Evolutionary conservation across 768 basidiomycete species (phyloP).

Genomic region (Tephrocybe sp.): DNA sequence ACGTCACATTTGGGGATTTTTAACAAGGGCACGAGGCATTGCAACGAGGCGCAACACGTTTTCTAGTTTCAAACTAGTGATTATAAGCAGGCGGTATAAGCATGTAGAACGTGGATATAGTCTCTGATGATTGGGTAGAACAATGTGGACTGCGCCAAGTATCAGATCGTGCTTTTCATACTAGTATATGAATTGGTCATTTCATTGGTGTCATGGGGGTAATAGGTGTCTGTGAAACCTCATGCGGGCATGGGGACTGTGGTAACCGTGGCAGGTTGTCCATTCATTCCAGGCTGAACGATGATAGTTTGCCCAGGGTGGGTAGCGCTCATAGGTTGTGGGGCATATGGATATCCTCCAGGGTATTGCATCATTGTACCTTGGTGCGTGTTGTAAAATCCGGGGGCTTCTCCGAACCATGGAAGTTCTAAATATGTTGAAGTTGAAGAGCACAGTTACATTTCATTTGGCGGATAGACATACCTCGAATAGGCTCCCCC

Average conservation of each 20-base stretch:
- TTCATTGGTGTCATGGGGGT: neutral
- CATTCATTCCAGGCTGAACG: constrained; percentile 64
- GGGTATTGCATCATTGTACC: constrained; percentile 24
- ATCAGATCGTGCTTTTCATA: neutral
- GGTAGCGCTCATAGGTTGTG: constrained; percentile 38
- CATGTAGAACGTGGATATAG: neutral
- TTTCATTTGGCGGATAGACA: constrained; percentile 1
- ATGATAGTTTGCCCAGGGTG: constrained; percentile 60
- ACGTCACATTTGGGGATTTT: neutral
- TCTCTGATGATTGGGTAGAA: no score
- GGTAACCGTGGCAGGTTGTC: constrained; percentile 57
- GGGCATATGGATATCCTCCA: constrained; percentile 25
- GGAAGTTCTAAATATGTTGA: constrained; percentile 49
- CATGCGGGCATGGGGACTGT: constrained; percentile 44
- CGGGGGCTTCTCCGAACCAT: constrained; percentile 75
- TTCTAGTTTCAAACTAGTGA: constrained; percentile 8
- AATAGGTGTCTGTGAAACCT: neutral
- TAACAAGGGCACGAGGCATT: constrained; percentile 9
- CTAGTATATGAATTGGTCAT: no score
- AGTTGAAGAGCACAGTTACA: neutral
- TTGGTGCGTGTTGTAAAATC: constrained; percentile 47
- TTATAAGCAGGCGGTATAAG: neutral
- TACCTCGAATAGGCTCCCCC: constrained; percentile 55
- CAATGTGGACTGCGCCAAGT: neutral
- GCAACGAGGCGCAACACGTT: constrained; percentile 16